phyloP scores from a whole-genome alignment of 2,329 filamentous ascomycete species.

The Colletotrichum destructivum region DNA sequence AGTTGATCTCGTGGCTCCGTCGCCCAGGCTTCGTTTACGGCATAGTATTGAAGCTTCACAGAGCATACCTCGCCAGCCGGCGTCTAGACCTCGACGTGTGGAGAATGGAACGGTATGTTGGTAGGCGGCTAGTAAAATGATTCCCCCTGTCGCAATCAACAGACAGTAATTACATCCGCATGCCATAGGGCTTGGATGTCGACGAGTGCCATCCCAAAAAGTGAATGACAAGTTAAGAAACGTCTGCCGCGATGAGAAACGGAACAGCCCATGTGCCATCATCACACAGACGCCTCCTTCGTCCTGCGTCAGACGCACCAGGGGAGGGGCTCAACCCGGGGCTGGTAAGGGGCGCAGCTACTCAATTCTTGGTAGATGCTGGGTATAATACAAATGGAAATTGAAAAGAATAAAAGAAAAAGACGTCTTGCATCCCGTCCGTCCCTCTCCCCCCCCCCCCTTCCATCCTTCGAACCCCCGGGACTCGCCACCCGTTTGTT shows the following conservation, averaged over 20 bases:
- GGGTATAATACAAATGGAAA: constrained; percentile 39
- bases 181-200: too few species aligned
- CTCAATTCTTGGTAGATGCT: constrained; percentile 38
- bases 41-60: not conserved
- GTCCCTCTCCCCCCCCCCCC: not conserved
- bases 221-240: not conserved
- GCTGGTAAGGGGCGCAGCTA: not conserved
- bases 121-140: too few species aligned
- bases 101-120: too few species aligned
- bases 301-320: constrained; percentile 23
- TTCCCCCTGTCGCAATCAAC: not conserved
- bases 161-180: not conserved
- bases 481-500: constrained; percentile 7
- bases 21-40: not conserved
- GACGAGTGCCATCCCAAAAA: not conserved
- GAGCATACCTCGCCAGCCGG: not conserved
- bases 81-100: not conserved
- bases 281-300: constrained; percentile 1
- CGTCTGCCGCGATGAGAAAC: not conserved
- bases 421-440: not conserved
- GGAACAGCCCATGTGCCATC: not conserved
- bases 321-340: not conserved
- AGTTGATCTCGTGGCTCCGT: not conserved
- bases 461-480: constrained; percentile 6
- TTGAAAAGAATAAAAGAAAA: constrained; percentile 21